Evolutionary conservation across 2,329 filamentous ascomycete species (phyloP).

Genomic region (Exophiala sideris): DNA sequence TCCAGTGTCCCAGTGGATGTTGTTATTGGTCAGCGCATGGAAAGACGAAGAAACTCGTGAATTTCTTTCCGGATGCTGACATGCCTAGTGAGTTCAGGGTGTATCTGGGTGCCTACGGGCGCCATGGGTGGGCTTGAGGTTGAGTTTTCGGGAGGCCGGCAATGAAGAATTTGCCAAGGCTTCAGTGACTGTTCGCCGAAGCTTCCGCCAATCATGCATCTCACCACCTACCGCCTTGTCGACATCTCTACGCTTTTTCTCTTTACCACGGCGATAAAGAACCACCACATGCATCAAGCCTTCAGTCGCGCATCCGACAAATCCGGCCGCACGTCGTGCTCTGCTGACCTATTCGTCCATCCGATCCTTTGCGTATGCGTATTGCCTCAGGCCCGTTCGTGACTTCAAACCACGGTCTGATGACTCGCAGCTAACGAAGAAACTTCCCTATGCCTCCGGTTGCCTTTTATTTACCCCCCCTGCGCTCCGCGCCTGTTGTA

Average conservation of each 20-base stretch:
- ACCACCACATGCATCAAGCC: slow-evolving; percentile 16
- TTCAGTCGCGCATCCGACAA: slow-evolving; percentile 21
- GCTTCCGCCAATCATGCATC: slow-evolving; percentile 3
- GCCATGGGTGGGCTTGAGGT: too few species aligned
- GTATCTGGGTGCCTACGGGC: too few species aligned
- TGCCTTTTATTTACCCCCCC: neutral
- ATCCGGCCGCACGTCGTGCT: slow-evolving; percentile 14
- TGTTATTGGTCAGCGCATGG: too few species aligned
- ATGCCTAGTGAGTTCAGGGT: too few species aligned
- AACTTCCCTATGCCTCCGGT: neutral
- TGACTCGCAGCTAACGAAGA: slow-evolving; percentile 3
- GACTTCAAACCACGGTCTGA: neutral
- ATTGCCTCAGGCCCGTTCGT: neutral
- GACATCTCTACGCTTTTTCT: neutral
- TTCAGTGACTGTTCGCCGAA: neutral
- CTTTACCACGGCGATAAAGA: slow-evolving; percentile 9
- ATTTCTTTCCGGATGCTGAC: too few species aligned
- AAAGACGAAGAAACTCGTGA: too few species aligned
- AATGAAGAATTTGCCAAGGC: neutral
- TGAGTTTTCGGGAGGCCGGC: neutral
- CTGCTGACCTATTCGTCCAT: slow-evolving; percentile 16
- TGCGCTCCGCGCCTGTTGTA: neutral
- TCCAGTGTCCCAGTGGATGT: too few species aligned
- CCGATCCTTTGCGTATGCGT: neutral
- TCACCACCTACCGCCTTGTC: slow-evolving; percentile 7